Evolutionary conservation across 768 basidiomycete genomes (phyloP), one percentile per base, ranked within the genome.

Genomic region (Neoboletus subvelutipes): DNA sequence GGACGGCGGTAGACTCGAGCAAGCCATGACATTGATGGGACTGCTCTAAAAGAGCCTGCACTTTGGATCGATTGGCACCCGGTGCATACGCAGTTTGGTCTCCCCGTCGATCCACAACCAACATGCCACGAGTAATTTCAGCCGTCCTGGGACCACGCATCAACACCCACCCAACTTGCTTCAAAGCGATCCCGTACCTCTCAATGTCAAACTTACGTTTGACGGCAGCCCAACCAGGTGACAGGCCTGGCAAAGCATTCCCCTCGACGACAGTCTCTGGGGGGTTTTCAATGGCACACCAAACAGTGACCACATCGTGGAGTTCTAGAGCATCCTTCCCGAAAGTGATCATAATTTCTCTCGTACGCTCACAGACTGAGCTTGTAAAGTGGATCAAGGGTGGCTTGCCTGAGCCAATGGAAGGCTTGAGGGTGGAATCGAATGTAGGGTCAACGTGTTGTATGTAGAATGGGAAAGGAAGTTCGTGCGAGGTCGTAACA

Each of bases 221-320:
- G 29, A 66, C 64, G 17, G 77, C 75, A 50, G 69, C 67, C 92
- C 93, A 96, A 18, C 86, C 85, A 3, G 67, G 64, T 40, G 55
- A 75, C 68, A 68, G 77, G 53, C 31, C 57, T 45, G 62, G 71
- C 52, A 64, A 45, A 15, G 56, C 57, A 50, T 64, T 43, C 53
- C 55, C 65, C 46, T 64, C 54, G 36, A 71, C 75, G 20, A 64
- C 58, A 5, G n/a, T 26, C 42, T 74, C 71, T 8, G 83, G 86
- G 18, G 88, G 86, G 56, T 88, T 85, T 55, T 80, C 79, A 17
- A 92, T 83, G 2, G 92, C 90, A 70, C 87, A 93, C 91, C 92
- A 96, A 17, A 96, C 81, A 3, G 92, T 90, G 12, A 86, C 85
- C 45, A 94, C 88, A 64, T 98, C 94, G 65, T 98, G 94, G 54